Evolutionary conservation across 176 grass and related monocot genomes (phyloP).

Genomic region (Raddia distichophylla): DNA sequence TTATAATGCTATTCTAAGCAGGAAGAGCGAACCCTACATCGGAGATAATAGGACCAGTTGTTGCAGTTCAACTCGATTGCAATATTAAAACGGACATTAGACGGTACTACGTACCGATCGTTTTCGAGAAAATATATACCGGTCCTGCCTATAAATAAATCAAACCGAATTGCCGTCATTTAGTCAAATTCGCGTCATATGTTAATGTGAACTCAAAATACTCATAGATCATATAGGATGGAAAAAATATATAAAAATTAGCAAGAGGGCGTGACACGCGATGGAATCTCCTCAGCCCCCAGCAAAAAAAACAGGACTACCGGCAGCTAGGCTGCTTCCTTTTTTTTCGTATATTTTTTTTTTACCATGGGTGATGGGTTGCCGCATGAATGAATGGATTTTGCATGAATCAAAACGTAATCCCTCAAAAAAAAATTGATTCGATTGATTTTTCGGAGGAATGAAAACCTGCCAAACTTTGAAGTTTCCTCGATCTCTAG

Average conservation of each 20-base stretch:
- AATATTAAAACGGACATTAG: not conserved
- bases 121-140: not conserved
- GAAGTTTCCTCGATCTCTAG: too few species aligned
- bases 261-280: not conserved
- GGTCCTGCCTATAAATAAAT: not conserved
- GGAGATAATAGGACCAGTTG: not conserved
- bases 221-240: not conserved
- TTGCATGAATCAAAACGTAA: too few species aligned
- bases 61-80: constrained; percentile 12
- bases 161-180: constrained; percentile 5
- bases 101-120: not conserved
- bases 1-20: constrained; percentile 11
- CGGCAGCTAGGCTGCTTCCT: not conserved
- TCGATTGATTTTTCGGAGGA: too few species aligned
- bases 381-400: too few species aligned
- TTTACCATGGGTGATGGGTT: too few species aligned
- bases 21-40: not conserved
- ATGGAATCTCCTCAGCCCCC: not conserved
- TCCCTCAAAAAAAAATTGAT: too few species aligned
- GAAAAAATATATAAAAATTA: not conserved
- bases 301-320: not conserved
- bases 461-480: too few species aligned
- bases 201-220: constrained; percentile 31
- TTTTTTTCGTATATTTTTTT: too few species aligned
- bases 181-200: constrained; percentile 23